A percentile compares a stretch with the other conserved stretches of the same genome.
These are phyloP conservation scores for Crucibulum laeve DNA, from an alignment of 768 basidiomycete species.

Conservation along the genomic window DNA sequence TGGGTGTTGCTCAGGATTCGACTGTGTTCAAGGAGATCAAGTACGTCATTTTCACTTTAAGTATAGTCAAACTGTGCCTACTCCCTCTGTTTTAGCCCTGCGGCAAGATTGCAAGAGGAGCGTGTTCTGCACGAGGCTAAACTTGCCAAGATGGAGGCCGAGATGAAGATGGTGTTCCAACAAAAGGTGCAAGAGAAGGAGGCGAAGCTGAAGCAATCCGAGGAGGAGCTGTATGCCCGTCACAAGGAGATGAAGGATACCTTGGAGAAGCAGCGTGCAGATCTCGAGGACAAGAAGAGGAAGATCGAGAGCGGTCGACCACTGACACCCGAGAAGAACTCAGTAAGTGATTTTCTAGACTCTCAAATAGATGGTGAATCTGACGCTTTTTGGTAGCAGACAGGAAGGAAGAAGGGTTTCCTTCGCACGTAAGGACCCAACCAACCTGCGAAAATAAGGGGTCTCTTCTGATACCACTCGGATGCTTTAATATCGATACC, in stretches of 20 bases:
- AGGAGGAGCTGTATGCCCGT: slow-evolving; percentile 97
- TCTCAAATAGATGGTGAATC: slow-evolving; percentile 9
- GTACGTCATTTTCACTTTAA: slow-evolving; percentile 43
- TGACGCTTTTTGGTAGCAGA: slow-evolving; percentile 26
- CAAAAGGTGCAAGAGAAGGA: slow-evolving; percentile 99
- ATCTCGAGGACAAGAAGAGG: slow-evolving; percentile 98
- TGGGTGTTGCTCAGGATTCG: slow-evolving; percentile 98
- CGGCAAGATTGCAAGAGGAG: slow-evolving; percentile 94
- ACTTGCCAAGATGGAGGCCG: slow-evolving; percentile 98
- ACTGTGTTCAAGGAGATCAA: slow-evolving; percentile 99
- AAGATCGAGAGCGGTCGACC: slow-evolving; percentile 92
- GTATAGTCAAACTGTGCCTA: slow-evolving; percentile 6
- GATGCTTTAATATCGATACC: slow-evolving; percentile 22
- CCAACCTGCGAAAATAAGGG: neutral
- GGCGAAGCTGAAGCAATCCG: slow-evolving; percentile 96
- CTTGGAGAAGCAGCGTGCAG: slow-evolving; percentile 90
- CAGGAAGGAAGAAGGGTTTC: slow-evolving; percentile 73
- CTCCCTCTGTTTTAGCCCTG: slow-evolving; percentile 59
- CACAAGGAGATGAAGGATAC: slow-evolving; percentile 99
- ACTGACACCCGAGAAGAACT: slow-evolving; percentile 89
- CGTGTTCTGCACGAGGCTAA: slow-evolving; percentile 95
- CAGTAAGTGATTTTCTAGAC: slow-evolving; percentile 44
- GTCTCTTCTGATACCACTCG: slow-evolving; percentile 16
- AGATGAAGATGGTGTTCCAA: slow-evolving; percentile 99
- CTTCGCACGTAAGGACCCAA: slow-evolving; percentile 49